Conservation (phyloP, 164 flowering plant species). For the Nymphaea colorata region DNA sequence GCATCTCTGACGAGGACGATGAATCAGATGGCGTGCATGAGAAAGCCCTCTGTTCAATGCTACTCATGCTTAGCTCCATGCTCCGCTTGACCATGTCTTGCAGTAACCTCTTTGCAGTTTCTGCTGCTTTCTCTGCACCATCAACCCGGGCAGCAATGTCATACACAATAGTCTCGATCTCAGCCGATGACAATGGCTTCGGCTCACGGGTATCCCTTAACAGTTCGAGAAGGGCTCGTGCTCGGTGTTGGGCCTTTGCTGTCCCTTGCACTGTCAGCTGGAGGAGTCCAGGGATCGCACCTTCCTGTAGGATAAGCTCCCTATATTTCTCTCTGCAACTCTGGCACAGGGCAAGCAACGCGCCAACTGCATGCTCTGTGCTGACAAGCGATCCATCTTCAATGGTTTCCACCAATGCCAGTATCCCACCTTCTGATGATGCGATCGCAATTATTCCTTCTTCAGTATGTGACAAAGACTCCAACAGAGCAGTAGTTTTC, state of each 20-base stretch:
- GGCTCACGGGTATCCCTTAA: conserved; percentile 51
- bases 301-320: conserved; percentile 67
- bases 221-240: conserved; percentile 50
- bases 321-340: conserved; percentile 52
- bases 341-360: conserved; percentile 46
- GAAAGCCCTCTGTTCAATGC: conserved; percentile 33
- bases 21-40: conserved; percentile 20
- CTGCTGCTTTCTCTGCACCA: conserved; percentile 61
- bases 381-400: conserved; percentile 72
- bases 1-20: conserved; percentile 5
- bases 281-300: conserved; percentile 75
- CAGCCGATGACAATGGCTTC: conserved; percentile 26
- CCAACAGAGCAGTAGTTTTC: conserved; percentile 62
- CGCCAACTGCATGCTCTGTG: conserved; percentile 67
- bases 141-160: conserved; percentile 51
- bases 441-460: conserved; percentile 53
- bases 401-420: conserved; percentile 62
- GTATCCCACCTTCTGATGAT: conserved; percentile 37
- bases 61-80: conserved; percentile 47
- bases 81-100: conserved; percentile 67
- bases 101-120: conserved; percentile 54
- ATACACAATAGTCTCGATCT: conserved; percentile 48
- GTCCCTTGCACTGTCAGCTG: conserved; percentile 69
- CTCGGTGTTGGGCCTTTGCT: conserved; percentile 44
- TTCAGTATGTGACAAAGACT: conserved; percentile 37